Conservation (phyloP, 139 green algal genomes). For the Diplosphaera chodatii region DNA sequence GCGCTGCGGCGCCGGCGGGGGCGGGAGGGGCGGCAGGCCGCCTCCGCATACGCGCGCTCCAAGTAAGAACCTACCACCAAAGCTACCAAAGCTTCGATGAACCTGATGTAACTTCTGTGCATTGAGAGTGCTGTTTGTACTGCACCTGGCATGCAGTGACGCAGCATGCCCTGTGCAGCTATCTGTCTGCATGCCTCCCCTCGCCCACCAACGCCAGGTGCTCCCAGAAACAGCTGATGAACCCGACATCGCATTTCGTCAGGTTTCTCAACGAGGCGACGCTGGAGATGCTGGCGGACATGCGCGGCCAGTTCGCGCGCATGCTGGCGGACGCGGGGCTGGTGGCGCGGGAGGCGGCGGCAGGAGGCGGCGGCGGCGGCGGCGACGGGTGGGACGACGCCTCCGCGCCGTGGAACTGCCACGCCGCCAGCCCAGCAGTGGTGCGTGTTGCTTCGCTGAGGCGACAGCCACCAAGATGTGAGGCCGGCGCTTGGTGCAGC, state of each 20-base stretch:
- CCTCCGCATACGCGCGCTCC: slow-evolving; percentile 6
- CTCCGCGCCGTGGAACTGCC: slow-evolving; percentile 36
- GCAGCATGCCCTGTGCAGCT: too few species aligned
- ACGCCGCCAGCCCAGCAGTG: slow-evolving; percentile 23
- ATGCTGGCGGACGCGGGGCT: slow-evolving; percentile 76
- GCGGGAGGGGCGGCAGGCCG: slow-evolving; percentile 13
- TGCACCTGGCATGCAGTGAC: too few species aligned
- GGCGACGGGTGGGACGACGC: slow-evolving; percentile 43
- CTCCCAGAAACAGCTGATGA: too few species aligned
- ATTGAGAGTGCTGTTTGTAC: too few species aligned
- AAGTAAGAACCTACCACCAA: too few species aligned
- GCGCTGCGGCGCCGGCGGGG: background rate
- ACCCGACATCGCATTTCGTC: background rate
- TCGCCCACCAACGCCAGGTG: too few species aligned
- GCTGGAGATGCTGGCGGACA: slow-evolving; percentile 72
- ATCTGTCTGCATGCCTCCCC: too few species aligned
- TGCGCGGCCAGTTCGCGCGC: slow-evolving; percentile 74
- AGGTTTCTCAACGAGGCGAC: slow-evolving; percentile 43
- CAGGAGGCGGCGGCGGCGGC: background rate
- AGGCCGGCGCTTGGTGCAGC: too few species aligned
- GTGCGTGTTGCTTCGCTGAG: too few species aligned
- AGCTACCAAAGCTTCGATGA: too few species aligned
- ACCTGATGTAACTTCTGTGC: too few species aligned
- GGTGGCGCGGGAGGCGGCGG: slow-evolving; percentile 19
- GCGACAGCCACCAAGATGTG: too few species aligned